phyloP scores from a whole-genome alignment of 225 moss, liverwort and hornwort species.

The Physcomitrium patens region DNA sequence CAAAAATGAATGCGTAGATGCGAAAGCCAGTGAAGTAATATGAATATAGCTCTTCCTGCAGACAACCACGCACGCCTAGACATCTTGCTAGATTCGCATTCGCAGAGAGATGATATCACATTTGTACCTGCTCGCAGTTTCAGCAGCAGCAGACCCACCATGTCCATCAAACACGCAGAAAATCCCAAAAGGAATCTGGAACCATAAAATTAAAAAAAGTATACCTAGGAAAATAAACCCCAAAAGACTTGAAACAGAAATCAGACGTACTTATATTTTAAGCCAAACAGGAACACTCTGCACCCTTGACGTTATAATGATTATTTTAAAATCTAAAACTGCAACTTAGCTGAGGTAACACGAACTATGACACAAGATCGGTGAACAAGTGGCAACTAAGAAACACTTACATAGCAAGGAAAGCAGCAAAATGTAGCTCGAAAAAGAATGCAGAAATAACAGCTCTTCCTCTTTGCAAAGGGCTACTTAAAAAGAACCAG shows the following conservation, averaged over 20 bases:
- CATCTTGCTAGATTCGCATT: background rate
- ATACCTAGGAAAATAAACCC: background rate
- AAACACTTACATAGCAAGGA: background rate
- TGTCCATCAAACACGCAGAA: constrained; percentile 99
- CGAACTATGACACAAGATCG: background rate
- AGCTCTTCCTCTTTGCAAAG: background rate
- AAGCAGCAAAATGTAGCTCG: background rate
- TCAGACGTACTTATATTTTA: background rate
- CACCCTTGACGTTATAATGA: background rate
- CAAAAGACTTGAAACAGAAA: background rate
- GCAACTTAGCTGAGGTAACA: background rate
- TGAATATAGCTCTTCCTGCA: background rate
- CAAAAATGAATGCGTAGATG: constrained; percentile 5
- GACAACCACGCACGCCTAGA: background rate
- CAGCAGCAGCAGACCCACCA: constrained; percentile 86
- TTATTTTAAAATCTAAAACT: background rate
- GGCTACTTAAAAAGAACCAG: background rate
- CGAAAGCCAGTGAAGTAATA: background rate
- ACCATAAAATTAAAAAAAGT: constrained; percentile 8
- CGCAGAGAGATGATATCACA: background rate
- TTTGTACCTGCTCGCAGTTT: constrained; percentile 82
- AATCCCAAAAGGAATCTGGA: constrained; percentile 68
- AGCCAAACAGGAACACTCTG: background rate
- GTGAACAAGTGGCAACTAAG: background rate
- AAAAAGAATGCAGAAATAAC: background rate